Evolutionary conservation across 768 basidiomycete species (phyloP).

Genomic region (Suillus variegatus): DNA sequence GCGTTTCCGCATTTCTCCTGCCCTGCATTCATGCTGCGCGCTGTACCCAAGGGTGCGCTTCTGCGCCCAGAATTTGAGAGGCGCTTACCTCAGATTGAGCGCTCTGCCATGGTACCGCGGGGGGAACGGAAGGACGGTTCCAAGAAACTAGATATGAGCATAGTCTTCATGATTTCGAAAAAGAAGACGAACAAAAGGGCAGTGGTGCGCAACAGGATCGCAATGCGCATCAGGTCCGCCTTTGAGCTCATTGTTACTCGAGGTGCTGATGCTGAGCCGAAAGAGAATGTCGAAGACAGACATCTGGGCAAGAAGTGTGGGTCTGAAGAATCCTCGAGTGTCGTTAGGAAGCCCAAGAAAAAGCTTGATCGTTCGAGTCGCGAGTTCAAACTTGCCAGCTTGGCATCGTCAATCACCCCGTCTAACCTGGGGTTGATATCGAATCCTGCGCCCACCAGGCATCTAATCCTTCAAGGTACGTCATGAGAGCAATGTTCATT

Average conservation of each 20-base stretch:
- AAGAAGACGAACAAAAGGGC: conserved; percentile 10
- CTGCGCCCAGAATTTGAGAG: conserved; percentile 1
- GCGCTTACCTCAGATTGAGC: not conserved
- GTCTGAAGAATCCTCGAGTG: not conserved
- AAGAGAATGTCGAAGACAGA: not conserved
- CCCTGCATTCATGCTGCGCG: conserved; percentile 6
- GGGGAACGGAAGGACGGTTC: not conserved
- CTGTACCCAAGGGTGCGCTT: conserved; percentile 10
- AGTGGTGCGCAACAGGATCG: conserved; percentile 9
- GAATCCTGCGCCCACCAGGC: not conserved
- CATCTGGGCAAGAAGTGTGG: not conserved
- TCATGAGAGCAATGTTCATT: not conserved
- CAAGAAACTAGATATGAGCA: conserved; percentile 3
- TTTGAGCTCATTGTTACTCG: conserved; percentile 7
- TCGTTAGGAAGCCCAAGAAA: conserved; percentile 1
- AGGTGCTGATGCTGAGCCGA: not conserved
- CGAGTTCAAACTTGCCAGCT: not conserved
- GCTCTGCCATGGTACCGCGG: not conserved
- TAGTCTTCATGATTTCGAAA: conserved; percentile 9
- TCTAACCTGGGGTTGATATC: not conserved
- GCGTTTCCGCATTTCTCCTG: conserved; percentile 6
- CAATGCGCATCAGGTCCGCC: conserved; percentile 8
- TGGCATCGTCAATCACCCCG: not conserved
- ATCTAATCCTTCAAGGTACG: conserved; percentile 22
- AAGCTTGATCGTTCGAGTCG: not conserved